Base-by-base conservation (phyloP, 805 yeast genomes). In the Myxozyma monticola region DNA sequence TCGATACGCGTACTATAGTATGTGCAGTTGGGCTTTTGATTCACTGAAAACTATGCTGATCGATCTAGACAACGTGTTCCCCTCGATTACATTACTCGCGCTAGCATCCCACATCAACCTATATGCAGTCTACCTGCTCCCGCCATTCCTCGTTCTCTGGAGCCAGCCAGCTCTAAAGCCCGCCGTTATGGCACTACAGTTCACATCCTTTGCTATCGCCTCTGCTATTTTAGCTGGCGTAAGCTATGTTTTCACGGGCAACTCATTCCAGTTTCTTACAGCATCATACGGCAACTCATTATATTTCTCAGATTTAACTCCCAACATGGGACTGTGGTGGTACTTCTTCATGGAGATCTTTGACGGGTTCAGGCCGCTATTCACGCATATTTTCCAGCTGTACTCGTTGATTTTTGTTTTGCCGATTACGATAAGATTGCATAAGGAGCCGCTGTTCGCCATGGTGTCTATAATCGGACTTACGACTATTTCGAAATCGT, bases 311-410 rank as follows among this genome's bases (percentile, higher is more conserved):
- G 90, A 88, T 56, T 79, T 89, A 54, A 75, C 83, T 4, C 99
- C 99, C 24, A 93, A 93, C 68, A 67, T 93, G 58, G 99, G 99
- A 0, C 72, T 93, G 18, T 93, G 99, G 99, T 93, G 99, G 99
- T 93, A 93, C 71, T 82, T 90, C 62, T 93, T 93, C 73, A 85
- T 91, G 36, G 99, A 93, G 68, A 86, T 93, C 80, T 93, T 93
- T 69, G 93, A 85, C 48, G 85, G 82, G 64, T 93, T 91, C 74
- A 77, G 84, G 25, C 81, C 87, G 18, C 89, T 93, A 63, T 93
- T 86, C 73, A 71, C 83, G 34, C 82, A 88, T 9, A 83, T 89
- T 18, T 93, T 90, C 79, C 90, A 89, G 62, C 62, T 90, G 39
- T 88, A 83, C 68, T 68, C 81, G 14, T 72, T 81, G 17, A 70